Evolutionary conservation across 2,329 filamentous ascomycete genomes (phyloP).

Genomic region (Setomelanomma holmii): DNA sequence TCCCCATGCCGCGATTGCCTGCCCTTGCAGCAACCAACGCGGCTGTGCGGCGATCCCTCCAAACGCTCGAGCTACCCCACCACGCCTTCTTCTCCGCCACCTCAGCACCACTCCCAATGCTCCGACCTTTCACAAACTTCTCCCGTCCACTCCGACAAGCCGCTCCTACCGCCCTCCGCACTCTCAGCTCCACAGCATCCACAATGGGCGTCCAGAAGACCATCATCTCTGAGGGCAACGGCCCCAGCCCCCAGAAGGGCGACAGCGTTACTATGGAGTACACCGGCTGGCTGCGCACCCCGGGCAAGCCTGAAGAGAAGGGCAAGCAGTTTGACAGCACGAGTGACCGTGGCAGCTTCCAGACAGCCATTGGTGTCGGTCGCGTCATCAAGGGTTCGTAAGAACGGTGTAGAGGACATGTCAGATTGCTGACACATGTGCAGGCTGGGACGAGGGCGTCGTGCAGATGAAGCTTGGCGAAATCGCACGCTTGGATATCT

Average conservation of each 20-base stretch:
- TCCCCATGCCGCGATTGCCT: conserved; percentile 7
- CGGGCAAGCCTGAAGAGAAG: conserved; percentile 31
- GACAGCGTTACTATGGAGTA: conserved; percentile 41
- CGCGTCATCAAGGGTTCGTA: conserved; percentile 83
- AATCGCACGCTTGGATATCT: conserved; percentile 83
- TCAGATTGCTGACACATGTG: not conserved
- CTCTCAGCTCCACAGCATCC: conserved; percentile 22
- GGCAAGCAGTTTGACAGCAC: conserved; percentile 77
- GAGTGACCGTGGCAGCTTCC: conserved; percentile 75
- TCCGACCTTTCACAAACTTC: conserved; percentile 16
- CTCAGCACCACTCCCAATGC: conserved; percentile 9
- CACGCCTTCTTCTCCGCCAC: conserved; percentile 1
- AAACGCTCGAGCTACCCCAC: conserved; percentile 5
- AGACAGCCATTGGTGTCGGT: conserved; percentile 78
- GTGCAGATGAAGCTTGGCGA: conserved; percentile 86
- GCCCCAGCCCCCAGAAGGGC: conserved; percentile 36
- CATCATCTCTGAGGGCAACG: conserved; percentile 35
- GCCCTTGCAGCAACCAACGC: conserved; percentile 5
- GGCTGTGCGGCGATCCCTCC: conserved; percentile 2
- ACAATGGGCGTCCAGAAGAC: conserved; percentile 42
- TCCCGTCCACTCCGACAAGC: conserved; percentile 11
- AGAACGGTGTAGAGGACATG: not conserved
- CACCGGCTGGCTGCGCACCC: conserved; percentile 38
- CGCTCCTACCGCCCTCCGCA: conserved; percentile 13
- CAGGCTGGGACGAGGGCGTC: conserved; percentile 66